Evolutionary conservation across 2,329 filamentous ascomycete species (phyloP).

Genomic region (Colletotrichum liaoningense): DNA sequence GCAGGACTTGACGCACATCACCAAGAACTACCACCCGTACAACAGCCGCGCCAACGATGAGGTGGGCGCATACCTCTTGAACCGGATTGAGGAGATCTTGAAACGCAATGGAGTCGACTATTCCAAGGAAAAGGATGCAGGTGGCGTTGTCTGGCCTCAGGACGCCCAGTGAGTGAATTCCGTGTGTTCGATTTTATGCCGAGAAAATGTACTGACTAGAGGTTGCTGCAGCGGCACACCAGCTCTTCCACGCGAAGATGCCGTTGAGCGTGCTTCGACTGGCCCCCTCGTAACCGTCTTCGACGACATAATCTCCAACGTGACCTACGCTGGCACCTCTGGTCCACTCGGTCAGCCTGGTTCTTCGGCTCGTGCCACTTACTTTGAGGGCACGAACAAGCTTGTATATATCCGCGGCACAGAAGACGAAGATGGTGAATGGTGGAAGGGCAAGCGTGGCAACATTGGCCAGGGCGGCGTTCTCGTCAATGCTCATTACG

Average conservation of each 20-base stretch:
- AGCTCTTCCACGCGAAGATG: not conserved
- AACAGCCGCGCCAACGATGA: slow-evolving; percentile 87
- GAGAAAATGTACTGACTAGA: not conserved
- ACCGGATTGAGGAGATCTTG: slow-evolving; percentile 77
- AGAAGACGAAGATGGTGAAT: slow-evolving; percentile 77
- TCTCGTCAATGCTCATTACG: slow-evolving; percentile 94
- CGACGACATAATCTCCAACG: slow-evolving; percentile 82
- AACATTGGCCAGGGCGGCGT: slow-evolving; percentile 78
- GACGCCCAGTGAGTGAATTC: slow-evolving; percentile 32
- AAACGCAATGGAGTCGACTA: slow-evolving; percentile 67
- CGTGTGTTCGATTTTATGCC: too few species aligned
- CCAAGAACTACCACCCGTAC: slow-evolving; percentile 84
- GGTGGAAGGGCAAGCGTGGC: slow-evolving; percentile 71
- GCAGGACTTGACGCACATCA: slow-evolving; percentile 83
- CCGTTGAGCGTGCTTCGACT: slow-evolving; percentile 35
- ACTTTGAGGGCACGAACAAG: slow-evolving; percentile 94
- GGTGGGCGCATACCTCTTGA: slow-evolving; percentile 80
- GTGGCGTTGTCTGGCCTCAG: slow-evolving; percentile 44
- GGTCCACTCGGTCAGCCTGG: not conserved
- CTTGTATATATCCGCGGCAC: slow-evolving; percentile 90
- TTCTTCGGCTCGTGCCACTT: slow-evolving; percentile 61
- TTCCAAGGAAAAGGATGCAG: slow-evolving; percentile 49
- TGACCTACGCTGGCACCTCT: slow-evolving; percentile 63
- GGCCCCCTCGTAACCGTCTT: slow-evolving; percentile 72
- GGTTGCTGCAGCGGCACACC: not conserved